Conservation (phyloP, 1,284 basidiomycete genomes). For the Sporisorium graminicola region DNA sequence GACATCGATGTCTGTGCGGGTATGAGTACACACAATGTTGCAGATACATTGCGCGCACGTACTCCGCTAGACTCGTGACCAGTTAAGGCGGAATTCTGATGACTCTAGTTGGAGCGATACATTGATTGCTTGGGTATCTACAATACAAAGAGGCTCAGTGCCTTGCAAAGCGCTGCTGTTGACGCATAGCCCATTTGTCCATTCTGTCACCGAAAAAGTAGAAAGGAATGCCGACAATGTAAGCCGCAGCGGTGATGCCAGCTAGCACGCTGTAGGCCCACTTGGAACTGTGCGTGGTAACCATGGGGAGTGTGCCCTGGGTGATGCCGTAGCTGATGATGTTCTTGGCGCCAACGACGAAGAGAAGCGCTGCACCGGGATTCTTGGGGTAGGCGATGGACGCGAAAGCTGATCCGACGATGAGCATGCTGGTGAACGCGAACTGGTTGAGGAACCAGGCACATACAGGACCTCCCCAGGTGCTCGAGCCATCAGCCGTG, state of each 20-base stretch:
- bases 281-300: neutral
- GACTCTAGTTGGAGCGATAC: no score
- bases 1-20: no score
- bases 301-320: conserved; percentile 8
- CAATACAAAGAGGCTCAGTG: neutral
- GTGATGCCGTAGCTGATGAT: conserved; percentile 14
- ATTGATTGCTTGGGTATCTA: no score
- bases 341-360: conserved; percentile 10
- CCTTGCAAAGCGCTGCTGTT: conserved; percentile 2
- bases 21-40: no score
- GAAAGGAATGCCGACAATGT: conserved; percentile 3
- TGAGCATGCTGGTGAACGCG: conserved; percentile 2
- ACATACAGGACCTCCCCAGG: neutral
- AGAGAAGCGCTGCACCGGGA: conserved; percentile 2
- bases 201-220: conserved; percentile 4
- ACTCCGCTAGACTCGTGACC: no score
- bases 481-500: neutral
- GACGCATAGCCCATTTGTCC: conserved; percentile 12
- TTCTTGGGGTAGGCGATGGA: conserved; percentile 8
- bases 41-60: no score
- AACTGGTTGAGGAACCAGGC: conserved; percentile 11
- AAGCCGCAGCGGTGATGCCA: neutral
- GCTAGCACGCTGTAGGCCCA: conserved; percentile 10
- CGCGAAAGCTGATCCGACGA: conserved; percentile 4
- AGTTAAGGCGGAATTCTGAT: no score